A percentile compares a stretch with the other conserved stretches of the same genome.
phyloP scores from a whole-genome alignment of 805 yeast genomes.

The Torulaspora microellipsoides region DNA sequence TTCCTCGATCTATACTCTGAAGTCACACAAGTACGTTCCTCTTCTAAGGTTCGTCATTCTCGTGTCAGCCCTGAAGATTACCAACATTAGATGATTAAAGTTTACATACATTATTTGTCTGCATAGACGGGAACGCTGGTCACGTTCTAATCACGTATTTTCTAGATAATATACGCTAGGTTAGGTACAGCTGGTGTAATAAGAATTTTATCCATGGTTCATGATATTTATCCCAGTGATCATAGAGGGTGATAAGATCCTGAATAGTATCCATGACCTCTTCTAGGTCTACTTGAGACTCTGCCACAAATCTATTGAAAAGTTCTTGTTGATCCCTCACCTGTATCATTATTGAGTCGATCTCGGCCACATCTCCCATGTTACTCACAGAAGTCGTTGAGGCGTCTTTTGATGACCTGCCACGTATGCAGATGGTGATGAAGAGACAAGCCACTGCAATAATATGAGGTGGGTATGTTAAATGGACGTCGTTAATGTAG shows the following conservation, averaged over 20 bases:
- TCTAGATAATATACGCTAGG: too few relatives aligned
- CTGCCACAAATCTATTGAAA: slow-evolving; percentile 52
- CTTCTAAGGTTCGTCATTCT: too few relatives aligned
- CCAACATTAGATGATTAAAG: too few relatives aligned
- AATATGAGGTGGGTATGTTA: slow-evolving; percentile 84
- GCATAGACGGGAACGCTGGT: too few relatives aligned
- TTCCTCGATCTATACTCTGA: too few relatives aligned
- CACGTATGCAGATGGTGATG: slow-evolving; percentile 49
- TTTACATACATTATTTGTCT: too few relatives aligned
- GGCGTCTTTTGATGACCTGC: slow-evolving; percentile 43
- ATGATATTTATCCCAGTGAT: slow-evolving; percentile 81
- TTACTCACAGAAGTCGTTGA: slow-evolving; percentile 9
- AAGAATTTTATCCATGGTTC: slow-evolving; percentile 50
- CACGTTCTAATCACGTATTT: too few relatives aligned
- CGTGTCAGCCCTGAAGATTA: too few relatives aligned
- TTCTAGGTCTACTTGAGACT: slow-evolving; percentile 69
- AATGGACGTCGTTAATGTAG: slow-evolving; percentile 79
- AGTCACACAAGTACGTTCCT: too few relatives aligned
- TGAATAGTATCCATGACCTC: slow-evolving; percentile 80
- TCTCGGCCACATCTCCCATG: slow-evolving; percentile 2
- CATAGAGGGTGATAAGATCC: slow-evolving; percentile 75
- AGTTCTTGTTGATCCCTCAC: slow-evolving; percentile 16
- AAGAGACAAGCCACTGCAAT: slow-evolving; percentile 80
- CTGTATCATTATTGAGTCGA: slow-evolving; percentile 6
- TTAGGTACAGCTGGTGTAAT: slow-evolving; percentile 31